Percentiles rank a stretch among this genome's conserved stretches.
phyloP scores from a whole-genome alignment of 2,329 filamentous ascomycete species.

The Cordyceps tenuipes region DNA sequence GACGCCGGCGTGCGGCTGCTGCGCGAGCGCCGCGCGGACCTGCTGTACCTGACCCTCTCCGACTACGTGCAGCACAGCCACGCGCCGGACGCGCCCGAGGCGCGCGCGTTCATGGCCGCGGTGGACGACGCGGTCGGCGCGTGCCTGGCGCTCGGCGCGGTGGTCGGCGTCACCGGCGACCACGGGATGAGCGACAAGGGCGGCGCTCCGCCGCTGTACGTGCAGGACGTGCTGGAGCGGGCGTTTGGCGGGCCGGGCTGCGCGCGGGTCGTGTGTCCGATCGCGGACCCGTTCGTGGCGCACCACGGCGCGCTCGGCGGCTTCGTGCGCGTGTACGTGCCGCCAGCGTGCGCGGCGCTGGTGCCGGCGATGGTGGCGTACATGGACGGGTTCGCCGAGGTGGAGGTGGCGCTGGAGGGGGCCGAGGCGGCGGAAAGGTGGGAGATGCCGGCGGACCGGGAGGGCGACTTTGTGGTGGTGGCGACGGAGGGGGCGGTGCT shows the following conservation, averaged over 20 bases:
- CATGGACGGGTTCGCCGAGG: slow-evolving; percentile 22
- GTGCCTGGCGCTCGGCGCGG: slow-evolving; percentile 25
- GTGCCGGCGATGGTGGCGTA: slow-evolving; percentile 21
- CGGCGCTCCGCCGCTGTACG: slow-evolving; percentile 31
- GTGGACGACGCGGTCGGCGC: slow-evolving; percentile 27
- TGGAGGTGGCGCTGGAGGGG: slow-evolving; percentile 24
- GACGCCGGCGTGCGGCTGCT: slow-evolving; percentile 34
- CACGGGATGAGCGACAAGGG: slow-evolving; percentile 36
- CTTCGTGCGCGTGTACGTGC: slow-evolving; percentile 33
- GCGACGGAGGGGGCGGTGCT: slow-evolving; percentile 28
- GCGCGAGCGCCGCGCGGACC: slow-evolving; percentile 28
- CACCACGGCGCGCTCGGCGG: slow-evolving; percentile 34
- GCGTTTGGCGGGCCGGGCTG: slow-evolving; percentile 21
- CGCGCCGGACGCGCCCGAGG: slow-evolving; percentile 26
- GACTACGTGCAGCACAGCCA: slow-evolving; percentile 38
- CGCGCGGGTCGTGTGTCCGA: slow-evolving; percentile 34
- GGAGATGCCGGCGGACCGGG: slow-evolving; percentile 31
- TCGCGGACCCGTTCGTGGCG: slow-evolving; percentile 34
- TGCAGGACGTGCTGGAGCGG: slow-evolving; percentile 28
- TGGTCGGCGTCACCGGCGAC: slow-evolving; percentile 33
- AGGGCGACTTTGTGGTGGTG: slow-evolving; percentile 33
- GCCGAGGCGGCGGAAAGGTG: slow-evolving; percentile 25
- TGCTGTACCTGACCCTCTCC: slow-evolving; percentile 35
- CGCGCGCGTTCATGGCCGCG: slow-evolving; percentile 28
- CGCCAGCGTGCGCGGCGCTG: slow-evolving; percentile 12